Conservation (phyloP, 352 stramenopile genomes). For the Discostella stelligera region DNA sequence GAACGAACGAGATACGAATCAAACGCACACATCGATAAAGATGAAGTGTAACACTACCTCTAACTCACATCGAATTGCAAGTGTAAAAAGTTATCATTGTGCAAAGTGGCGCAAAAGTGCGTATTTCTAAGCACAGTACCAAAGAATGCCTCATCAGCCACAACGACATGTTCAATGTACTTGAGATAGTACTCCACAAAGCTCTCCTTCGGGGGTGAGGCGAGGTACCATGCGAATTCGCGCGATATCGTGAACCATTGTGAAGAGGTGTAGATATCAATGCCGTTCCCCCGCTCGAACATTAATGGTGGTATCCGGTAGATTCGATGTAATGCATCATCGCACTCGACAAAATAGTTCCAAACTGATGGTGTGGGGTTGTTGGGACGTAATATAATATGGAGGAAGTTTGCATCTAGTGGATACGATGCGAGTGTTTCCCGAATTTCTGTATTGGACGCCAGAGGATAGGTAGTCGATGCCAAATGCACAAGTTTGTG, state of each 20-base stretch:
- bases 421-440: slow-evolving; percentile 72
- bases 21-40: background rate
- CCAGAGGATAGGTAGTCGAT: slow-evolving; percentile 83
- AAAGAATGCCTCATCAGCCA: slow-evolving; percentile 86
- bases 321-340: slow-evolving; percentile 84
- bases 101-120: slow-evolving; percentile 78
- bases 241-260: slow-evolving; percentile 85
- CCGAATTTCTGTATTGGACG: slow-evolving; percentile 82
- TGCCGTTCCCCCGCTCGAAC: slow-evolving; percentile 46
- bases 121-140: slow-evolving; percentile 82
- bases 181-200: slow-evolving; percentile 77
- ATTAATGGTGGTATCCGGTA: slow-evolving; percentile 73
- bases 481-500: slow-evolving; percentile 82
- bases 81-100: slow-evolving; percentile 84
- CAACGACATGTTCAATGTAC: slow-evolving; percentile 82
- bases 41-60: background rate
- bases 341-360: slow-evolving; percentile 87
- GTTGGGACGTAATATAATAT: slow-evolving; percentile 79
- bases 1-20: background rate
- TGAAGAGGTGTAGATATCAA: slow-evolving; percentile 79
- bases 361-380: slow-evolving; percentile 62
- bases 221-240: slow-evolving; percentile 82
- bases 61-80: slow-evolving; percentile 76
- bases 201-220: slow-evolving; percentile 53
- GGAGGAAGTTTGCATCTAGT: slow-evolving; percentile 80